Evolutionary conservation across 2,329 filamentous ascomycete genomes (phyloP), one percentile per base, ranked within the genome.

Genomic region (Verticillium tricorpus): DNA sequence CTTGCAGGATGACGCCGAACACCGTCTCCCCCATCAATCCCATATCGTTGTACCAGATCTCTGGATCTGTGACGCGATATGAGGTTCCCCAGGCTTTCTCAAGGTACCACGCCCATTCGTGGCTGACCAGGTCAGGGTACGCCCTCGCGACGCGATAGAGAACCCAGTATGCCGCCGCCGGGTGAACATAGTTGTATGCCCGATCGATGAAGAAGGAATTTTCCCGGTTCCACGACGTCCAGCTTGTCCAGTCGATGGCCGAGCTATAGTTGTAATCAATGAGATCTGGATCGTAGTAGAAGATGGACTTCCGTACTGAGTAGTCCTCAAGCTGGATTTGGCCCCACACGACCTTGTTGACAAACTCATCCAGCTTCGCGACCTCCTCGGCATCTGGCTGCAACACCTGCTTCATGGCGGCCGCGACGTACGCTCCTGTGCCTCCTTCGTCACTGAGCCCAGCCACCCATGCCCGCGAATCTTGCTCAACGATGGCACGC

Each of bases 1-100:
- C 84, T 4, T 72, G 64, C 0, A 87, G 73, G 2, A 87, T 74
- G 62, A 83, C 76, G 0, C 82, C 82, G 61, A 82, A 82, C 0
- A 87, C 78, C 0, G 82, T 85, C 71, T 87, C 85, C 1, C 85
- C 85, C 85, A 87, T 87, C 0, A 87, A 67, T 0, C 85, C 84
- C 8, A 79, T 72, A 0, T 77, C 68, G 5, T 72, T 74, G 60
- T 85, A 85, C 0, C 70, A 72, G 0, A 78, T 73, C 9, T 80
- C 77, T 0, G 69, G 67, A 15, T 76, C 69, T 40, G 73, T 75
- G 19, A 69, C 70, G 2, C 77, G 70, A 22, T 78, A 69, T 0
- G 83, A 74, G 0, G 84, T 87, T 52, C 77, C 74, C 61, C 82
- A 83, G 1, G 85, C 82, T 59, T 84, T 81, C 25, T 73, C 69